Conservation (phyloP, 306 rosid genomes). For the Trifolium subterraneum region DNA sequence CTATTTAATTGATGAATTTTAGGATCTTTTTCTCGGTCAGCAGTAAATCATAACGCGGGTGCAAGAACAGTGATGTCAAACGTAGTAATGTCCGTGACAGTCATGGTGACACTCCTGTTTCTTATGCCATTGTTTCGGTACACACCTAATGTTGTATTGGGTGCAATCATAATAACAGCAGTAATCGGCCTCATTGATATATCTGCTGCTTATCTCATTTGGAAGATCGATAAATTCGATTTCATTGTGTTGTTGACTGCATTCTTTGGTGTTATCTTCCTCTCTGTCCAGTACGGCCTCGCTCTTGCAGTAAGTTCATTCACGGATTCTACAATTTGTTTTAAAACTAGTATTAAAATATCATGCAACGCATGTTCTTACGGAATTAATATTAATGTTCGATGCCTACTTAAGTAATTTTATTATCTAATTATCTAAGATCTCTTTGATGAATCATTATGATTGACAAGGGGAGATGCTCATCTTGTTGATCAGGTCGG, state of each 20-base stretch:
- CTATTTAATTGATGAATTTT: slow-evolving; percentile 33
- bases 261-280: slow-evolving; percentile 80
- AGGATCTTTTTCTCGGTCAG: slow-evolving; percentile 96
- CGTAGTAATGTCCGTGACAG: slow-evolving; percentile 76
- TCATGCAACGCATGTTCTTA: background rate
- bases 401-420: too few relatives aligned
- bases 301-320: slow-evolving; percentile 73
- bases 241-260: slow-evolving; percentile 71
- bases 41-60: slow-evolving; percentile 89
- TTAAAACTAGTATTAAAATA: background rate
- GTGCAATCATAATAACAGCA: slow-evolving; percentile 85
- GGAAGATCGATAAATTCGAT: slow-evolving; percentile 87
- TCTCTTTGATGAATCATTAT: slow-evolving; percentile 16
- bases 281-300: slow-evolving; percentile 87
- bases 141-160: slow-evolving; percentile 86
- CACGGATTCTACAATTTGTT: slow-evolving; percentile 13
- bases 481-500: slow-evolving; percentile 66
- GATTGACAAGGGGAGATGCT: slow-evolving; percentile 23
- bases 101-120: slow-evolving; percentile 83
- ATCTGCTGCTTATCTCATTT: slow-evolving; percentile 65
- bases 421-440: background rate
- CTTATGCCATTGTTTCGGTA: slow-evolving; percentile 86
- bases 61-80: slow-evolving; percentile 80
- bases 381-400: background rate
- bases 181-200: slow-evolving; percentile 83